Evolutionary conservation across 73 alveolate genomes (phyloP), one percentile per base, ranked within the genome.

Genomic region (Paramecium caudatum): DNA sequence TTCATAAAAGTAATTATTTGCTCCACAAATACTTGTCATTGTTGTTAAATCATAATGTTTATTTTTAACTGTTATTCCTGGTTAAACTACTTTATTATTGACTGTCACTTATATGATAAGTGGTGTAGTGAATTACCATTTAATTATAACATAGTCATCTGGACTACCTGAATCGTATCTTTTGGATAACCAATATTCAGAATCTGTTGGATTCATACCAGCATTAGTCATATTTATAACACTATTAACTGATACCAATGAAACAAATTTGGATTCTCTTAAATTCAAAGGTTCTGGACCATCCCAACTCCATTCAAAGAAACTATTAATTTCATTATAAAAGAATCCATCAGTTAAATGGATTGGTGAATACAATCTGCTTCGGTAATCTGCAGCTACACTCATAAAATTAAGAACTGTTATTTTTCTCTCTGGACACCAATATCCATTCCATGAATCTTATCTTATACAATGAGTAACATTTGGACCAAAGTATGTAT

Each of bases 261-360:
- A 68, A 23, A 86, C 45, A 13, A 55, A 86, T 86, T 78, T 86
- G 9, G 82, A 62, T 15, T 86, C 88, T 86, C 93, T 86, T 37
- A 23, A 39, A 37, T 86, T 86, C 82, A 63, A 33, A 41, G 93
- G 93, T 78, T 63, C 90, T 17, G 61, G n/a, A 62, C 93, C 93
- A 21, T 27, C 16, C 93, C 93, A 86, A n/a, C 0, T 9, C 93
- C 93, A 86, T 45, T 86, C 93, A 16, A 46, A 63, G 17, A 62
- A 65, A 23, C 68, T 39, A 17, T 86, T 86, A 16, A 86, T 61
- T 78, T 86, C 68, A 63, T 86, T 86, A 27, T 17, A 62, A 46
- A 62, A 86, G 2, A 36, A 43, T 8, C 93, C 93, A 63, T 86
- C 93, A 63, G 93, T 86, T 7, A 86, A 39, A 16, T 61, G 19